These are phyloP conservation scores for Iris pallida DNA, from an alignment of 116 monocot genomes.

Conservation along the genomic window DNA sequence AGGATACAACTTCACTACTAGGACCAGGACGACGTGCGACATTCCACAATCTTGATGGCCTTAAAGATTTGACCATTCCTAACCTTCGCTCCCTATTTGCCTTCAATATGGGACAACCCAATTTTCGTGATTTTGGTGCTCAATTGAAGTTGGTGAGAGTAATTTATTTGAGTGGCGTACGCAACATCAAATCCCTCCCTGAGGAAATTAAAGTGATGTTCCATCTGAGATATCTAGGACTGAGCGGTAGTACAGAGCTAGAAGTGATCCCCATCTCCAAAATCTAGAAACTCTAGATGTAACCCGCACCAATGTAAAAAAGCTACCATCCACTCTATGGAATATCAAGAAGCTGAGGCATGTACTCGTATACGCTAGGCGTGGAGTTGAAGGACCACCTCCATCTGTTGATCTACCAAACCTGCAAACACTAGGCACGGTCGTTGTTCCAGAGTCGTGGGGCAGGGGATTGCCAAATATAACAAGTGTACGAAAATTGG, in stretches of 20 bases:
- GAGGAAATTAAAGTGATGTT: constrained; percentile 10
- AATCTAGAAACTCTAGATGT: constrained; percentile 37
- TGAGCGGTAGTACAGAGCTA: constrained; percentile 1
- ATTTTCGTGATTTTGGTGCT: not conserved
- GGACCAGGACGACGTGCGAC: not conserved
- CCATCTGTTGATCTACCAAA: not conserved
- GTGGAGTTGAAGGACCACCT: not conserved
- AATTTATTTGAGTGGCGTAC: constrained; percentile 8
- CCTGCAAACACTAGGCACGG: constrained; percentile 5
- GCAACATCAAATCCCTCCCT: not conserved
- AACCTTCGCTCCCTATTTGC: no score
- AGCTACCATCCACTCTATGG: constrained; percentile 9
- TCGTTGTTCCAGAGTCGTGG: constrained; percentile 5
- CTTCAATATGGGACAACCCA: no score
- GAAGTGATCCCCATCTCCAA: constrained; percentile 8
- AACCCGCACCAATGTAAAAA: constrained; percentile 7
- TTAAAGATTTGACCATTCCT: not conserved
- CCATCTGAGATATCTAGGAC: constrained; percentile 18
- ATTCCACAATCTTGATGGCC: not conserved
- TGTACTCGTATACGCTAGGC: not conserved
- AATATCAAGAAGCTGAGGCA: constrained; percentile 7
- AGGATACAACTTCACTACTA: not conserved
- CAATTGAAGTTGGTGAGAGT: constrained; percentile 22
- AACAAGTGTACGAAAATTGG: constrained; percentile 3
- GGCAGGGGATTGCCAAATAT: not conserved